These are phyloP conservation scores for Yarrowia osloensis DNA, from an alignment of 805 yeast genomes.

Conservation along the genomic window DNA sequence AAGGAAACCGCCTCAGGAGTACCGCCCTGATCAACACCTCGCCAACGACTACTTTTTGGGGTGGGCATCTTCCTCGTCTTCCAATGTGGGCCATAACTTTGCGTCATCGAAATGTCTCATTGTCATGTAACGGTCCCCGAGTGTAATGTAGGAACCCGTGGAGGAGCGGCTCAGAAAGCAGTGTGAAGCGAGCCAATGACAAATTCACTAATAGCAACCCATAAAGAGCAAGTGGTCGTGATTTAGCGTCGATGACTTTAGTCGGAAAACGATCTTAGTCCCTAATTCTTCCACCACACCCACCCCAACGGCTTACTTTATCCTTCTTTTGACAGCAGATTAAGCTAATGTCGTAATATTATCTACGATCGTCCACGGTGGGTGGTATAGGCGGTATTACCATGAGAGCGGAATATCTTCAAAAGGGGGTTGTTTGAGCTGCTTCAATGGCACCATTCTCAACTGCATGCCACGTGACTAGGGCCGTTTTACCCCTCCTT, in stretches of 20 bases:
- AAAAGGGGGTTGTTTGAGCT: neutral
- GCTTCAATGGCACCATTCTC: neutral
- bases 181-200: neutral
- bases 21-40: neutral
- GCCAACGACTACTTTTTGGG: neutral
- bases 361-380: neutral
- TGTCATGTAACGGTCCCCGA: neutral
- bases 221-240: neutral
- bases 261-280: neutral
- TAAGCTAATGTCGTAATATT: neutral
- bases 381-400: no score
- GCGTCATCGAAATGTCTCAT: neutral
- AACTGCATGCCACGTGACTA: neutral
- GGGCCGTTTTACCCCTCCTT: conserved; percentile 4
- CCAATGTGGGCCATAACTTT: neutral
- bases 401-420: no score
- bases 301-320: neutral
- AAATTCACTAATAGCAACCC: neutral
- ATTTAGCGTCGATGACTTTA: neutral
- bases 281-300: neutral
- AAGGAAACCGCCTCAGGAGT: no score
- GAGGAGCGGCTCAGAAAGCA: no score
- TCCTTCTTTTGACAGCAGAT: neutral
- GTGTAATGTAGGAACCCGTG: no score
- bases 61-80: neutral